Conservation (phyloP, 768 basidiomycete genomes). For the Termitomyces sp. region DNA sequence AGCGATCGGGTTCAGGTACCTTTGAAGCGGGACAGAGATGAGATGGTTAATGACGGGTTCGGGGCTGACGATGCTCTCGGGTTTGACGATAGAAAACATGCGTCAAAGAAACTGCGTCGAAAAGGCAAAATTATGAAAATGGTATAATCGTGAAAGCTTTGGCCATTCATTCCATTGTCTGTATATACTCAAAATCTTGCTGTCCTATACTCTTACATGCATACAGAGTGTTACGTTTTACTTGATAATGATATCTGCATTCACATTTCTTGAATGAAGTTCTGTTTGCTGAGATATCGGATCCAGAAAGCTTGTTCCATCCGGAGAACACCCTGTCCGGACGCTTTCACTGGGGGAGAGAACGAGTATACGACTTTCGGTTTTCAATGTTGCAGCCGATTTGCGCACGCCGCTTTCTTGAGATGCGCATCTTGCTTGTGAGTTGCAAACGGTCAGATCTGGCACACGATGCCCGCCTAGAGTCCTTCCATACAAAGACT, state of each 20-base stretch:
- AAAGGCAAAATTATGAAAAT: slow-evolving; percentile 20
- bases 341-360: too few relatives aligned
- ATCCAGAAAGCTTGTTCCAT: too few relatives aligned
- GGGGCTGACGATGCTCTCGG: slow-evolving; percentile 19
- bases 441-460: too few relatives aligned
- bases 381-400: too few relatives aligned
- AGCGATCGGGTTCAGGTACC: slow-evolving; percentile 34
- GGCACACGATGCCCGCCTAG: too few relatives aligned
- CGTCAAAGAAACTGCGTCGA: slow-evolving; percentile 23
- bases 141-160: not conserved
- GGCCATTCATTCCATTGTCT: not conserved
- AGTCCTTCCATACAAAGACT: too few relatives aligned
- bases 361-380: too few relatives aligned
- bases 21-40: slow-evolving; percentile 33
- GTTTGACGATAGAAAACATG: slow-evolving; percentile 21
- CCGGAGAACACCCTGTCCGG: too few relatives aligned
- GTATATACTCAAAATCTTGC: not conserved
- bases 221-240: not conserved
- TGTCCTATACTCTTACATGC: not conserved
- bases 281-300: too few relatives aligned
- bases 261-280: not conserved
- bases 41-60: slow-evolving; percentile 17
- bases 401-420: too few relatives aligned
- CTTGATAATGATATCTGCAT: not conserved
- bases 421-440: too few relatives aligned